Percentiles rank a stretch among this genome's conserved stretches.
phyloP scores from a whole-genome alignment of 2,329 filamentous ascomycete species.

The Clonostachys sp. region DNA sequence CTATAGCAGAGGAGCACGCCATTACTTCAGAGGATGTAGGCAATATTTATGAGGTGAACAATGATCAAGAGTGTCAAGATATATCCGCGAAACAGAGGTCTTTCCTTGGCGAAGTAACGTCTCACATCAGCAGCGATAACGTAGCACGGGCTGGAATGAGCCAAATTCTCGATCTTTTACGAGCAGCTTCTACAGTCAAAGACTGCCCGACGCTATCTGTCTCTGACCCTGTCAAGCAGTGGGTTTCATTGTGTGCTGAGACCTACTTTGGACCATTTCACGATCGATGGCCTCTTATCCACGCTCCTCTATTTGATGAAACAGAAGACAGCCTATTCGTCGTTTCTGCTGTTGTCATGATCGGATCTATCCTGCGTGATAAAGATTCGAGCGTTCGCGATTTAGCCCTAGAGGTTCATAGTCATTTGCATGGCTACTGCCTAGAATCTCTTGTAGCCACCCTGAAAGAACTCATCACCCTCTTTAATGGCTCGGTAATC shows the following conservation, averaged over 20 bases:
- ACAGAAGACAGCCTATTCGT: conserved; percentile 18
- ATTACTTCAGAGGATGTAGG: not conserved
- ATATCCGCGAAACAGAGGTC: not conserved
- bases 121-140: too few relatives aligned
- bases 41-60: not conserved
- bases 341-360: conserved; percentile 25
- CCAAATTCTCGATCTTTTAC: too few relatives aligned
- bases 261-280: conserved; percentile 33
- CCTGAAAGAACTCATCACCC: conserved; percentile 16
- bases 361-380: conserved; percentile 28
- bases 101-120: too few relatives aligned
- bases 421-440: too few relatives aligned
- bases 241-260: conserved; percentile 11
- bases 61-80: not conserved
- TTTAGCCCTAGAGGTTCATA: too few relatives aligned
- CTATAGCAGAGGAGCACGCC: not conserved
- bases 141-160: too few relatives aligned
- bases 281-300: conserved; percentile 32
- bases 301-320: conserved; percentile 24
- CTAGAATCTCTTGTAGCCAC: not conserved
- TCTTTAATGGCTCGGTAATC: conserved; percentile 11
- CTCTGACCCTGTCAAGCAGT: not conserved
- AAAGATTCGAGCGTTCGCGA: conserved; percentile 6
- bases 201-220: not conserved
- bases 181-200: too few relatives aligned